Conservation (phyloP, 192 early-diverging fungal genomes). For the Podila minutissima region DNA sequence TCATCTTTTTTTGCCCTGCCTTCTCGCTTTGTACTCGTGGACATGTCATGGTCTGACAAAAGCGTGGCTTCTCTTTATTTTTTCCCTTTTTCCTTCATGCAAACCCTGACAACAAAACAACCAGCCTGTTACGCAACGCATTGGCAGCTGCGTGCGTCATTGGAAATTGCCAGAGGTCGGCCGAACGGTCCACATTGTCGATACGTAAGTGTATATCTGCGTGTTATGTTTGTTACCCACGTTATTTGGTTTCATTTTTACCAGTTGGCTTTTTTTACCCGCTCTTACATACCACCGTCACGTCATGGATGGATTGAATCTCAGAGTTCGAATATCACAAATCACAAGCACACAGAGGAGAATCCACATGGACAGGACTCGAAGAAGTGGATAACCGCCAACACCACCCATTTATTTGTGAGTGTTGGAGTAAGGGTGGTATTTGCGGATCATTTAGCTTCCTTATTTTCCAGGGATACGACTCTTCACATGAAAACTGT, state of each 20-base stretch:
- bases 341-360: neutral
- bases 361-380: no score
- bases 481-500: no score
- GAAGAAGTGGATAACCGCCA: no score
- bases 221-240: neutral
- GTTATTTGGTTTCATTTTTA: neutral
- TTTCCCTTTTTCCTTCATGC: no score
- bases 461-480: no score
- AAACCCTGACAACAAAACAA: neutral
- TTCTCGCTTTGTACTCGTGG: neutral
- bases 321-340: neutral
- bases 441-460: no score
- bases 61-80: neutral
- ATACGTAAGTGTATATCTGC: slow-evolving; percentile 28
- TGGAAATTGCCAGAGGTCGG: slow-evolving; percentile 50
- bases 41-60: neutral
- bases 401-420: no score
- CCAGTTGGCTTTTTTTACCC: neutral
- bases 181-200: slow-evolving; percentile 49
- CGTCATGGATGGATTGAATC: slow-evolving; percentile 2
- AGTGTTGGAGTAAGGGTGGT: no score
- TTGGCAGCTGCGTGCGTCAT: slow-evolving; percentile 47
- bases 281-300: no score
- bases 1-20: neutral
- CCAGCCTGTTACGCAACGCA: slow-evolving; percentile 48